phyloP scores from a whole-genome alignment of 306 rosid species.

The Cicer judaicum region DNA sequence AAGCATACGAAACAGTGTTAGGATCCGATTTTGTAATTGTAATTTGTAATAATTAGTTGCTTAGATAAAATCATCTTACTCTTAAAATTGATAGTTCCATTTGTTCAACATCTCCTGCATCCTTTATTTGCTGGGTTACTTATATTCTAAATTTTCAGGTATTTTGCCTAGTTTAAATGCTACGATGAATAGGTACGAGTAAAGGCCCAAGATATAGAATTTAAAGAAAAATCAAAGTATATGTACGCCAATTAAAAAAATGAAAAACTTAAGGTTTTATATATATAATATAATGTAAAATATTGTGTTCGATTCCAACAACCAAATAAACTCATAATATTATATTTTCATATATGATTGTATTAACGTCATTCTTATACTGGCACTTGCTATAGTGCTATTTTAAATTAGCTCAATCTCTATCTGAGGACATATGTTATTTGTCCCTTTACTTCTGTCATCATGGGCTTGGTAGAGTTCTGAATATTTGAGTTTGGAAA shows the following conservation, averaged over 20 bases:
- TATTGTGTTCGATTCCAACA: too few relatives aligned
- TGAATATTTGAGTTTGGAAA: too few relatives aligned
- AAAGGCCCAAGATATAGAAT: too few relatives aligned
- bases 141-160: neutral
- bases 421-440: neutral
- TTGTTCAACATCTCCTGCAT: slow-evolving; percentile 22
- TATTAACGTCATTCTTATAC: too few relatives aligned
- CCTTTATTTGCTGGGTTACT: slow-evolving; percentile 26
- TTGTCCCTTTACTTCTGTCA: neutral
- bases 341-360: too few relatives aligned
- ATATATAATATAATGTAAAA: too few relatives aligned
- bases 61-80: slow-evolving; percentile 33
- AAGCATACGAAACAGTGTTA: slow-evolving; percentile 42
- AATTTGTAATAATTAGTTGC: slow-evolving; percentile 50
- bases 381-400: neutral
- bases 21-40: slow-evolving; percentile 52
- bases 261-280: too few relatives aligned
- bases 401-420: neutral
- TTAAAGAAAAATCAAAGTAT: too few relatives aligned
- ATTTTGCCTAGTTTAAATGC: neutral
- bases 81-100: slow-evolving; percentile 19
- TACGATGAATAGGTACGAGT: too few relatives aligned
- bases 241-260: too few relatives aligned
- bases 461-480: too few relatives aligned
- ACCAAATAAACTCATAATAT: too few relatives aligned